Conservation (phyloP, 257 asterid genomes). For the Henckelia pumila region DNA sequence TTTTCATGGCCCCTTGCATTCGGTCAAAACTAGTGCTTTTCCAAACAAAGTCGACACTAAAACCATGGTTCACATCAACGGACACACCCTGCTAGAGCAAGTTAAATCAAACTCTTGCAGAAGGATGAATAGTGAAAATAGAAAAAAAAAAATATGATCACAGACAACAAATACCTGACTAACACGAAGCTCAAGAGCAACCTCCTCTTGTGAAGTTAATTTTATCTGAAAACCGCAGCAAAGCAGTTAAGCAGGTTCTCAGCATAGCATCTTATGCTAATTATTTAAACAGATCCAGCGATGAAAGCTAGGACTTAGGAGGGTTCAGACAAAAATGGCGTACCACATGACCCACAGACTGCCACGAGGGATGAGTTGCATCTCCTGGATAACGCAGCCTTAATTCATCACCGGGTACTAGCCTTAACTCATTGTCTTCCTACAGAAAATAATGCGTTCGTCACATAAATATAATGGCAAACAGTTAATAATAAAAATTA, state of each 20-base stretch:
- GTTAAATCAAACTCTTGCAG: slow-evolving; percentile 19
- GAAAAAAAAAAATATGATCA: neutral
- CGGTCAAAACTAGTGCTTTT: slow-evolving; percentile 99
- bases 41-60: slow-evolving; percentile 98
- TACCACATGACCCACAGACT: slow-evolving; percentile 99
- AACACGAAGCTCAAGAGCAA: slow-evolving; percentile 97
- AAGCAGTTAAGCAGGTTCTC: slow-evolving; percentile 6
- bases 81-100: slow-evolving; percentile 77
- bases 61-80: slow-evolving; percentile 84
- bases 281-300: neutral
- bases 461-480: neutral
- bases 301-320: too few relatives aligned
- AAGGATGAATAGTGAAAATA: slow-evolving; percentile 7
- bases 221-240: slow-evolving; percentile 56
- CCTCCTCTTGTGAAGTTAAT: slow-evolving; percentile 97
- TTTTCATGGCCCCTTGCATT: slow-evolving; percentile 99
- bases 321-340: slow-evolving; percentile 28
- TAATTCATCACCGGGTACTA: slow-evolving; percentile 98
- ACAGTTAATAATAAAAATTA: neutral
- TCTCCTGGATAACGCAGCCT: slow-evolving; percentile 94
- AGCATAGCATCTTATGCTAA: slow-evolving; percentile 14
- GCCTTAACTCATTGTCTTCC: slow-evolving; percentile 99
- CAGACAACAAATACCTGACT: slow-evolving; percentile 57
- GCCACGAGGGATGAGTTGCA: slow-evolving; percentile 95
- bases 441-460: slow-evolving; percentile 36